Evolutionary conservation across 2,329 filamentous ascomycete species (phyloP), one percentile per base, ranked within the genome.

Genomic region (Ceratocystis huliohia): DNA sequence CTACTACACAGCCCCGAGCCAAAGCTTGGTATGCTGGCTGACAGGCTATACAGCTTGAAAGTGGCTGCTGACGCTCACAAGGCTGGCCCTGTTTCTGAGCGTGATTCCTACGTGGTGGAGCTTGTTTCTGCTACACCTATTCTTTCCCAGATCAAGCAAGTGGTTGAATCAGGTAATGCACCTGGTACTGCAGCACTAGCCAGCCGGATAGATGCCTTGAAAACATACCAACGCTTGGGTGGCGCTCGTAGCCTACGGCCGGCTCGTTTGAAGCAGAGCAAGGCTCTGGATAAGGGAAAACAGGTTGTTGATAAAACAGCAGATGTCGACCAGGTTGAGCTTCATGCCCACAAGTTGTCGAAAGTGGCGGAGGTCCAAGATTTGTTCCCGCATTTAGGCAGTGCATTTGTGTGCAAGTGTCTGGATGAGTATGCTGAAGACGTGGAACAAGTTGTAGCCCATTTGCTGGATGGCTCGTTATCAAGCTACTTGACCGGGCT

Each of bases 301-400:
- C 78, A 76, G 1, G 73, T 75, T 13, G 76, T 75, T 1, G 72
- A 74, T 48, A 75, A 76, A 57, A 72, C 74, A 2, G 72, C 71
- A 4, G 73, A 75, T 6, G 77, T 80, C 5, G 69, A 72, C 5
- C 71, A 76, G 5, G 75, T 74, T 2, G 79, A 82, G 56, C 78
- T 92, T 44, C 89, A 94, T 72, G 78, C 93, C 25, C 91, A 96
- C 74, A 86, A 81, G 53, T 88, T 95, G 84, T 92, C 88, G 71
- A 84, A 93, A 62, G 85, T 97, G 64, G 88, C 88, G 0, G 90
- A 95, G 74, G 82, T 99, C n/a, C 91, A 96, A 73, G 93, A 99
- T 73, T 79, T 97, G 0, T 96, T 97, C 72, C 91, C 93, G 0
- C 85, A 96, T 69, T 79, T 97, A 8, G 91, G 92, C 4, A 87